Evolutionary conservation across 352 stramenopile species (phyloP), one percentile per base, ranked within the genome.

Genomic region (Globisporangium paroecandrum): DNA sequence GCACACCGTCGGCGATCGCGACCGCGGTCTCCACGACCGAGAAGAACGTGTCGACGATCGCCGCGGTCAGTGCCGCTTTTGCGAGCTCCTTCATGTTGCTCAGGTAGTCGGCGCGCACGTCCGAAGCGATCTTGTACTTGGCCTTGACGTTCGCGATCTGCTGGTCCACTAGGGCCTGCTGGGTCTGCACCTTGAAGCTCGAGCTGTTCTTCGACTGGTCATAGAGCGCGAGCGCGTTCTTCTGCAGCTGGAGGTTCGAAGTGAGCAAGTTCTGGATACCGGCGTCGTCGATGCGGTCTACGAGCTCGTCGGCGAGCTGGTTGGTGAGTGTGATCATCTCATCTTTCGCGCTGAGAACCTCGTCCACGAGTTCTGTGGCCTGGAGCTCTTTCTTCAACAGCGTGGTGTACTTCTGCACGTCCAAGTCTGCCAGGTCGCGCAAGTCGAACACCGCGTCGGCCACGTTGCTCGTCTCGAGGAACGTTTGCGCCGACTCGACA

Each of bases 21-120:
- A 58, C 53, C 12, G 53, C 25, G 24, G 53, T 58, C 24, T 58
- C 53, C 25, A 58, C 53, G 24, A 58, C 53, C 8, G 53, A 18
- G 53, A 58, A 58, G 53, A 58, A 58, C 53, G 53, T 58, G 53
- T 36, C 53, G 24, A 58, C 24, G 53, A 58, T 58, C 25, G 53
- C 29, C 25, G 53, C 53, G 5, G 53, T 58, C 24, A 58, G 24
- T 25, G 53, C 53, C 0, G 53, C 53, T 25, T 22, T 15, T 5
- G 53, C 53, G 24, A 58, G 53, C 53, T 58, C 24, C 53, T 58
- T 58, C 53, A 58, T 58, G 53, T 32, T 58, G 53, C 13, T 58
- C 25, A 58, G 13, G 13, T 58, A 58, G 12, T 58, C 24, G 24
- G 24, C 22, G 22, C 24, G 53, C 24, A 58, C 53, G 25, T 5